A percentile compares a stretch with the other conserved stretches of the same genome.
Conservation (phyloP, 1,139 yeast species). For the Candida tropicalis region DNA sequence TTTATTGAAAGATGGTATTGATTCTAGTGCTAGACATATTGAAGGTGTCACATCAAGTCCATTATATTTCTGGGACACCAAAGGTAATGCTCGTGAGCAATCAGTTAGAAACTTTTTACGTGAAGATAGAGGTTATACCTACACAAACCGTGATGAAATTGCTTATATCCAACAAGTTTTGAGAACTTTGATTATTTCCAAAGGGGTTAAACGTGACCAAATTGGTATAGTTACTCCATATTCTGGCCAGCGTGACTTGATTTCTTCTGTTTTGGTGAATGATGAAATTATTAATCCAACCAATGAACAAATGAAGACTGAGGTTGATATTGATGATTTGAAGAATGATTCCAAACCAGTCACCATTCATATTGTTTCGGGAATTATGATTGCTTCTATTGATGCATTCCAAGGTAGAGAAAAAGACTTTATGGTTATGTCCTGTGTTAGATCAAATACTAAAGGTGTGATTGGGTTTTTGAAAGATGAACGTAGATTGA, state of each 20-base stretch:
- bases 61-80: conserved; percentile 56
- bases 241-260: conserved; percentile 68
- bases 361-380: conserved; percentile 60
- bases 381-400: conserved; percentile 67
- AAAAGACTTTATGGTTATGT: conserved; percentile 58
- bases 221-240: conserved; percentile 75
- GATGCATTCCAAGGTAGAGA: conserved; percentile 74
- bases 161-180: conserved; percentile 47
- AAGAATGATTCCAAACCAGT: conserved; percentile 51
- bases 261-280: conserved; percentile 51
- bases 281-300: conserved; percentile 61
- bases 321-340: conserved; percentile 59
- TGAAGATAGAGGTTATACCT: conserved; percentile 56
- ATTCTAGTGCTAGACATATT: conserved; percentile 47
- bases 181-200: conserved; percentile 53
- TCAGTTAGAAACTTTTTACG: conserved; percentile 48
- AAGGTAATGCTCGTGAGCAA: conserved; percentile 42
- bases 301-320: conserved; percentile 48
- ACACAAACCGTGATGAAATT: conserved; percentile 56
- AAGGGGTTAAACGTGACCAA: conserved; percentile 49
- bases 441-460: conserved; percentile 60
- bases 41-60: conserved; percentile 47
- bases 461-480: conserved; percentile 59
- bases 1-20: conserved; percentile 60
- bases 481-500: conserved; percentile 56